Percentiles rank a stretch among this genome's conserved stretches.
Conservation (phyloP, 1,284 basidiomycete species). For the Mycena sp. region DNA sequence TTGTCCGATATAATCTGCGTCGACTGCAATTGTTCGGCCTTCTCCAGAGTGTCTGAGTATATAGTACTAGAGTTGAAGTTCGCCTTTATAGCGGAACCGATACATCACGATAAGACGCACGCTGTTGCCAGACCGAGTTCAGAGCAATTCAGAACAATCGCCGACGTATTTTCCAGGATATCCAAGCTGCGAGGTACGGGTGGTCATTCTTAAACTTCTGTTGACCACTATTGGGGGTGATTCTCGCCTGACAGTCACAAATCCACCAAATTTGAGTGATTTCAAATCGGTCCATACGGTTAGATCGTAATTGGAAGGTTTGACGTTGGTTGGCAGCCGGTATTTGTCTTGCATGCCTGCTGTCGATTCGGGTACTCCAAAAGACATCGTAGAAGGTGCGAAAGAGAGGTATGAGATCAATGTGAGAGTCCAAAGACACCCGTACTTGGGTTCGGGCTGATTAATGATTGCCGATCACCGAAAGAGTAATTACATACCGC, state of each 20-base stretch:
- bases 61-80: neutral
- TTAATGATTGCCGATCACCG: too few relatives aligned
- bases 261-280: slow-evolving; percentile 78
- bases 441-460: too few relatives aligned
- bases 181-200: too few relatives aligned
- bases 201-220: too few relatives aligned
- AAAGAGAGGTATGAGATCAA: neutral
- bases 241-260: slow-evolving; percentile 76
- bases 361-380: neutral
- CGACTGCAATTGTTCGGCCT: slow-evolving; percentile 3
- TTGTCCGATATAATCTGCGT: neutral
- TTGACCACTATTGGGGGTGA: neutral
- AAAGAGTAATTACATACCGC: too few relatives aligned
- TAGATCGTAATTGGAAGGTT: slow-evolving; percentile 85
- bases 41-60: neutral
- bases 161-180: slow-evolving; percentile 71
- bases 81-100: neutral
- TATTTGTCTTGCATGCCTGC: slow-evolving; percentile 54
- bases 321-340: slow-evolving; percentile 82
- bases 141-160: slow-evolving; percentile 78
- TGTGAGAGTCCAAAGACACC: too few relatives aligned
- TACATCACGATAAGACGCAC: slow-evolving; percentile 5
- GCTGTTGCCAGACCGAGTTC: slow-evolving; percentile 13
- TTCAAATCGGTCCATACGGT: slow-evolving; percentile 88
- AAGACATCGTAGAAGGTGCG: slow-evolving; percentile 1